These are phyloP conservation scores for Monosporozyma yasuniensis DNA, from an alignment of 805 yeast genomes.

Conservation along the genomic window DNA sequence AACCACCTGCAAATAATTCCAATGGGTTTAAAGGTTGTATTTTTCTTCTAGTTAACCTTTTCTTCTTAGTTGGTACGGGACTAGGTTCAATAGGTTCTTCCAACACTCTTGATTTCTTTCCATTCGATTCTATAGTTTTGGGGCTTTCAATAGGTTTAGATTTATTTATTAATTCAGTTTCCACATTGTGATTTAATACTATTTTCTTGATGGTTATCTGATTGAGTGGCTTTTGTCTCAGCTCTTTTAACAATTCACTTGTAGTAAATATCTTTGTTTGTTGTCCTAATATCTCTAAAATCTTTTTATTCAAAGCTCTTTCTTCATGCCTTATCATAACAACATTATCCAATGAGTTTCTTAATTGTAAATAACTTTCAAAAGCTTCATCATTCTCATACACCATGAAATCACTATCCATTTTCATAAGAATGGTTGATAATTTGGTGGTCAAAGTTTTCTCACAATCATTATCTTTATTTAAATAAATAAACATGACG, in stretches of 20 bases:
- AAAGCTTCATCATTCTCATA: neutral
- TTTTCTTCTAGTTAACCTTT: slow-evolving; percentile 19
- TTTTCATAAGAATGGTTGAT: neutral
- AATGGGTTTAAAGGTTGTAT: slow-evolving; percentile 31
- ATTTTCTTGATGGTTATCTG: neutral
- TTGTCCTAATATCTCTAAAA: neutral
- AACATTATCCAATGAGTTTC: neutral
- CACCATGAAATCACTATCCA: neutral
- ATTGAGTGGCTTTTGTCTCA: neutral
- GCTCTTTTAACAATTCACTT: neutral
- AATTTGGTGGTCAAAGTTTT: neutral
- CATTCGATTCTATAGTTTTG: neutral
- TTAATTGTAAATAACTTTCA: neutral
- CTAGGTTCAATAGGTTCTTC: neutral
- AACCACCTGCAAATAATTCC: slow-evolving; percentile 35
- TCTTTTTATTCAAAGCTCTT: neutral
- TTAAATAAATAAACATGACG: neutral
- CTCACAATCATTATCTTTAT: neutral
- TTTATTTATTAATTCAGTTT: neutral
- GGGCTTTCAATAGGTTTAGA: neutral
- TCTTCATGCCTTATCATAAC: neutral
- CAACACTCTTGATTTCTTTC: neutral
- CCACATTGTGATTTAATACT: neutral
- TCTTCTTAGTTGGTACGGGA: slow-evolving; percentile 9
- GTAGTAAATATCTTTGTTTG: neutral